These are phyloP conservation scores for Effrenium voratum DNA, from an alignment of 73 alveolate genomes.

Conservation along the genomic window DNA sequence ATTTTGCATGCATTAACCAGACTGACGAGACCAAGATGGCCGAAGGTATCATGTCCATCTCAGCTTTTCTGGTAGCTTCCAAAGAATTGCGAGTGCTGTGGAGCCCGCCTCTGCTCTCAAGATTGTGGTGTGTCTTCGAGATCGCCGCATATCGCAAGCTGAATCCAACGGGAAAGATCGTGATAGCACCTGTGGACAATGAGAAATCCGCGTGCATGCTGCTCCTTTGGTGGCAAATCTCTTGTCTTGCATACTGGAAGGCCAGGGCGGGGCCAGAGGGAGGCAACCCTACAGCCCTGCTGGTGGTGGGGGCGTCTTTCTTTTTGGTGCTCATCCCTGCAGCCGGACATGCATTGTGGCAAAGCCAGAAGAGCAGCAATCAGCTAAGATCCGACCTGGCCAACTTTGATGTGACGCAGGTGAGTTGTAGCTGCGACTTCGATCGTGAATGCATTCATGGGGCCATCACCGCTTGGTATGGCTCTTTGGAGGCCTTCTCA, in stretches of 20 bases:
- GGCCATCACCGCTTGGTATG: slow-evolving; percentile 30
- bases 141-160: slow-evolving; percentile 47
- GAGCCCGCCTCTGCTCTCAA: slow-evolving; percentile 33
- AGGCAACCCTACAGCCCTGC: background rate
- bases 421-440: slow-evolving; percentile 12
- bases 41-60: slow-evolving; percentile 39
- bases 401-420: slow-evolving; percentile 21
- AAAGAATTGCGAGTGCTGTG: slow-evolving; percentile 49
- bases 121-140: slow-evolving; percentile 31
- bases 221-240: background rate
- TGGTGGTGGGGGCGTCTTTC: background rate
- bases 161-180: slow-evolving; percentile 14
- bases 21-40: background rate
- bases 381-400: background rate
- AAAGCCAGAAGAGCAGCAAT: background rate
- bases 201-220: background rate
- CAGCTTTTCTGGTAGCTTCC: slow-evolving; percentile 28
- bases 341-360: background rate
- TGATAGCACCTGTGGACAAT: background rate
- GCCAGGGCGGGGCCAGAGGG: slow-evolving; percentile 26
- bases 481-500: slow-evolving; percentile 10
- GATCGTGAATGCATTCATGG: slow-evolving; percentile 23
- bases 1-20: slow-evolving; percentile 34
- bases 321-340: slow-evolving; percentile 5
- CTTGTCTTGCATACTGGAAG: background rate